Conservation (phyloP, 768 basidiomycete genomes). For the Lentinula sp. region DNA sequence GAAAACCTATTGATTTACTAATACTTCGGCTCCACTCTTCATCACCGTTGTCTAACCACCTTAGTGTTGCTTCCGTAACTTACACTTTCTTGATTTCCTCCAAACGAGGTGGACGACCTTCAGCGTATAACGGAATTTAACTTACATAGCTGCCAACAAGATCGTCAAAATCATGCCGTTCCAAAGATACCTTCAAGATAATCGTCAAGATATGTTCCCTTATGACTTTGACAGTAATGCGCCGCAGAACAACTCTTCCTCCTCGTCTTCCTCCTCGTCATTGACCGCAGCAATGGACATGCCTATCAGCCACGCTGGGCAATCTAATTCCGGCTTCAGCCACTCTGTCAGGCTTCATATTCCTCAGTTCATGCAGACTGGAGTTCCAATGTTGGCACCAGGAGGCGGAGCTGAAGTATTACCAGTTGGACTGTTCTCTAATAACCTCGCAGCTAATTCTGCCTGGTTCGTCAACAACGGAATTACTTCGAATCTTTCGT, state of each 20-base stretch:
- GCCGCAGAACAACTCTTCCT: not conserved
- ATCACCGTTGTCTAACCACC: not conserved
- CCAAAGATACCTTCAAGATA: conserved; percentile 29
- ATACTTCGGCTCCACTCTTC: not conserved
- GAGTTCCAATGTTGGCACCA: conserved; percentile 54
- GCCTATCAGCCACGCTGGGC: not conserved
- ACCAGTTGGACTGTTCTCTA: conserved; percentile 7
- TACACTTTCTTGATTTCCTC: not conserved
- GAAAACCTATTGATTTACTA: not conserved
- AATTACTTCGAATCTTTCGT: conserved; percentile 19
- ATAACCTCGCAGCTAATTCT: conserved; percentile 23
- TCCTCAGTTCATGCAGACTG: conserved; percentile 56
- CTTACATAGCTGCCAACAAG: not conserved
- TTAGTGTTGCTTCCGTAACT: not conserved
- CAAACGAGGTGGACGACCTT: not conserved
- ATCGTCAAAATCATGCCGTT: conserved; percentile 31
- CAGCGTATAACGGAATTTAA: not conserved
- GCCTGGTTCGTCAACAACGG: conserved; percentile 49
- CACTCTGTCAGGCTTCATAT: conserved; percentile 39
- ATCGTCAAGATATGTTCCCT: conserved; percentile 8
- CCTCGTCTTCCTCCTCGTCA: not conserved
- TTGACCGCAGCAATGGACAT: not conserved
- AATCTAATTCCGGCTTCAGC: not conserved
- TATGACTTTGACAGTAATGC: conserved; percentile 8
- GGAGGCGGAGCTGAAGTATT: conserved; percentile 63